Conservation (phyloP, 192 early-diverging fungal genomes). For the Coemansia biformis region DNA sequence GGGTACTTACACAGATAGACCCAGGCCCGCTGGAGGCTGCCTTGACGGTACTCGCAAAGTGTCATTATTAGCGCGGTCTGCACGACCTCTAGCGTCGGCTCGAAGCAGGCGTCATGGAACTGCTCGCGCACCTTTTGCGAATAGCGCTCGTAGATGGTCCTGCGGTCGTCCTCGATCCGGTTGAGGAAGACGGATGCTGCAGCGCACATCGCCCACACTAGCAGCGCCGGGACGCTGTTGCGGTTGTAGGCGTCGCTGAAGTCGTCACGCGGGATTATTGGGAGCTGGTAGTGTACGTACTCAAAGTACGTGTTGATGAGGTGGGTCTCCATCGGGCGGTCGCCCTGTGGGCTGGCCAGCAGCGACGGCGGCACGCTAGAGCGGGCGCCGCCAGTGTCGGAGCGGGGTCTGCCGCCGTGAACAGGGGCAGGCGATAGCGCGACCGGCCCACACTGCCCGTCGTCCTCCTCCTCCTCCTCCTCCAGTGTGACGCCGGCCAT, state of each 20-base stretch:
- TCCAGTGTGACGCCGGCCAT: conserved; percentile 42
- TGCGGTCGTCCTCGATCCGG: conserved; percentile 48
- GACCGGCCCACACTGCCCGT: too few species aligned
- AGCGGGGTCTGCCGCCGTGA: background rate
- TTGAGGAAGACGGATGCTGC: conserved; percentile 45
- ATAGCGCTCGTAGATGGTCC: conserved; percentile 34
- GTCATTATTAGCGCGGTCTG: conserved; percentile 52
- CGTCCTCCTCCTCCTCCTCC: conserved; percentile 26
- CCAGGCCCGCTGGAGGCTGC: conserved; percentile 46
- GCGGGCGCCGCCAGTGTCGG: background rate
- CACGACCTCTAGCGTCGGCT: conserved; percentile 48
- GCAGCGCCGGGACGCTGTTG: conserved; percentile 17
- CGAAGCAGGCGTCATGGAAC: conserved; percentile 50
- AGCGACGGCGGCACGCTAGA: background rate
- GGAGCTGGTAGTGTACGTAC: conserved; percentile 41
- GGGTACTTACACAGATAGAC: conserved; percentile 52
- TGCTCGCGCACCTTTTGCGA: conserved; percentile 47
- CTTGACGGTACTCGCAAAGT: conserved; percentile 50
- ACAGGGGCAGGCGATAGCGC: conserved; percentile 1
- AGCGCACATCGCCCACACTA: conserved; percentile 46
- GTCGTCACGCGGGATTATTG: conserved; percentile 30
- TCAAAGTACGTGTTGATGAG: conserved; percentile 40
- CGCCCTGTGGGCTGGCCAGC: conserved; percentile 28
- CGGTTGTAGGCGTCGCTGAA: conserved; percentile 20
- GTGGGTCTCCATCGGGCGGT: conserved; percentile 44